Conservation (phyloP, 352 stramenopile genomes). For the Phytophthora pini region DNA sequence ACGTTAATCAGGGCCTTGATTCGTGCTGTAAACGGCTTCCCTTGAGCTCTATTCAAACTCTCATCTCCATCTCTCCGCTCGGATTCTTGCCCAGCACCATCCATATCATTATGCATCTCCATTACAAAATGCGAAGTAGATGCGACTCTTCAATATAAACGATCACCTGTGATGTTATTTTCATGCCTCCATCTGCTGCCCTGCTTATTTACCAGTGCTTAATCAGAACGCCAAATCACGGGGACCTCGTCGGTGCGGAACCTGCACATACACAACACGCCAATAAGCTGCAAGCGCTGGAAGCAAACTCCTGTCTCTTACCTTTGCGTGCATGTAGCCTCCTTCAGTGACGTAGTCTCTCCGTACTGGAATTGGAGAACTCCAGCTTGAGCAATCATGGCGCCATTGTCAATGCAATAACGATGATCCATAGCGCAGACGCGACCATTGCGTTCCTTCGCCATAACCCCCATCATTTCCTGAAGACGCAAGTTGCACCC, state of each 20-base stretch:
- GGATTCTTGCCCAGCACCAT: not conserved
- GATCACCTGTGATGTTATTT: conserved; percentile 17
- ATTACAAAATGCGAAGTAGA: conserved; percentile 8
- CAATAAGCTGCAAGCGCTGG: not conserved
- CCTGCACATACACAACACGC: conserved; percentile 33
- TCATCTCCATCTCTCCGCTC: not conserved
- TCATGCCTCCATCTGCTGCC: conserved; percentile 10
- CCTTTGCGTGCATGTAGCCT: conserved; percentile 95
- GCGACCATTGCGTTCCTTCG: conserved; percentile 92
- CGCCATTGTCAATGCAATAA: conserved; percentile 99
- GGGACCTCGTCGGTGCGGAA: conserved; percentile 98
- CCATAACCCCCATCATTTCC: conserved; percentile 99
- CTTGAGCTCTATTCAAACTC: conserved; percentile 2
- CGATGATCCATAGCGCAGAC: conserved; percentile 99
- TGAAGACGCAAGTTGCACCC: conserved; percentile 94
- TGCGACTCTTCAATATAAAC: conserved; percentile 19
- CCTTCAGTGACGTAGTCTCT: conserved; percentile 87
- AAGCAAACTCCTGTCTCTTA: conserved; percentile 22
- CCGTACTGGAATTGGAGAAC: conserved; percentile 98
- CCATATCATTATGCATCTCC: conserved; percentile 5
- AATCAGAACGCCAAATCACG: conserved; percentile 95
- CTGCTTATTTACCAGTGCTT: conserved; percentile 8
- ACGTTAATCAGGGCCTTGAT: conserved; percentile 38
- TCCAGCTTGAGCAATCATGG: conserved; percentile 99
- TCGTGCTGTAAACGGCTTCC: conserved; percentile 19